A percentile compares a stretch with the other conserved stretches of the same genome.
These are phyloP conservation scores for Wickerhamomyces xylosicus DNA, from an alignment of 805 yeast species.

Conservation along the genomic window DNA sequence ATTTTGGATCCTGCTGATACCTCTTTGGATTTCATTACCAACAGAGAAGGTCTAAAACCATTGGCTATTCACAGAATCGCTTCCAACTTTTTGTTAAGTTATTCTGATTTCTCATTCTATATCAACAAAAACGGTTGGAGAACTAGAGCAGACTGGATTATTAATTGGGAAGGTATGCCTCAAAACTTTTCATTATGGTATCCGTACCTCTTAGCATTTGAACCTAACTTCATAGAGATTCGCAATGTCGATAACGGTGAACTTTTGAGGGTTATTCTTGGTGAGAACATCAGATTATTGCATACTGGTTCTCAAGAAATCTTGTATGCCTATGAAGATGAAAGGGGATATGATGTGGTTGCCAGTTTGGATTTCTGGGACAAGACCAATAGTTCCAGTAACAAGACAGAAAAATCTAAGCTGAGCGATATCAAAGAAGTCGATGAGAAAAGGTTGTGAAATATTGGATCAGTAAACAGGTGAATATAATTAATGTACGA, in stretches of 20 bases:
- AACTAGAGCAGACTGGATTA: conserved; percentile 84
- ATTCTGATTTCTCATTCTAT: conserved; percentile 89
- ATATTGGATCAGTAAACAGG: too few species aligned
- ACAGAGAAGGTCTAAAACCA: conserved; percentile 75
- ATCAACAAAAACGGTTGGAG: conserved; percentile 96
- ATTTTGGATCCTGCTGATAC: conserved; percentile 97
- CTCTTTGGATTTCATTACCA: conserved; percentile 86
- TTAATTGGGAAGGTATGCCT: conserved; percentile 95
- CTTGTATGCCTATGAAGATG: conserved; percentile 84
- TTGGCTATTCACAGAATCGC: conserved; percentile 86
- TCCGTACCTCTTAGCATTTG: conserved; percentile 89
- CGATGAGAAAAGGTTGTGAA: conserved; percentile 5
- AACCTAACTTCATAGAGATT: conserved; percentile 81
- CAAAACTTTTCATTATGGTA: conserved; percentile 88
- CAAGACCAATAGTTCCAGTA: conserved; percentile 16
- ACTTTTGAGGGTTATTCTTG: conserved; percentile 77
- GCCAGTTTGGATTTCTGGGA: conserved; percentile 89
- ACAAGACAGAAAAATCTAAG: conserved; percentile 7
- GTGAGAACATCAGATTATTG: conserved; percentile 81
- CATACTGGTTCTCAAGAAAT: conserved; percentile 92
- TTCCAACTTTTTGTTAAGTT: conserved; percentile 77
- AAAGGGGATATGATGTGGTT: conserved; percentile 83
- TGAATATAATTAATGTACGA: too few species aligned
- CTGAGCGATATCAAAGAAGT: conserved; percentile 17
- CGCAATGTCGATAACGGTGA: conserved; percentile 85